Percentiles rank a stretch among this genome's conserved stretches.
Conservation (phyloP, 805 yeast species). For the Pichia deserticola region DNA sequence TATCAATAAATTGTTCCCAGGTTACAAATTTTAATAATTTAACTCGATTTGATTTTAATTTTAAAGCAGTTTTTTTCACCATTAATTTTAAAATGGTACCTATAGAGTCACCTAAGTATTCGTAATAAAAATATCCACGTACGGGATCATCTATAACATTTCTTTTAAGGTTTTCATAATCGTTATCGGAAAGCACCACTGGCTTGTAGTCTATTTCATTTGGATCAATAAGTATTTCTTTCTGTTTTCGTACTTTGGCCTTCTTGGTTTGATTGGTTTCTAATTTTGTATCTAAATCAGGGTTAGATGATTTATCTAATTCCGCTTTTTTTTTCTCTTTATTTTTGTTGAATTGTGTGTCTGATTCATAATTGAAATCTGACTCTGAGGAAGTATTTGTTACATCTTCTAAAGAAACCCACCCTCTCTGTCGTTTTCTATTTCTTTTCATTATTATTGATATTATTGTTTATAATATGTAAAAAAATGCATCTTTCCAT, state of each 20-base stretch:
- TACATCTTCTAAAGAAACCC: no score
- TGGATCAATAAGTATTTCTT: background rate
- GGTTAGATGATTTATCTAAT: no score
- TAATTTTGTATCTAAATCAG: no score
- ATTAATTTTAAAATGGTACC: background rate
- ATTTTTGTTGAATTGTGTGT: no score
- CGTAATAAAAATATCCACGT: conserved; percentile 5
- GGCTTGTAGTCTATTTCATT: background rate
- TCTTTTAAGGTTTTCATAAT: background rate
- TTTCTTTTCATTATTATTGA: no score
- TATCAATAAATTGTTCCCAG: conserved; percentile 1
- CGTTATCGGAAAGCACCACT: background rate
- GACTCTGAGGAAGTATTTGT: no score
- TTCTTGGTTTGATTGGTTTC: no score
- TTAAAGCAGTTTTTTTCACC: background rate
- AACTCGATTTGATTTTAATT: background rate
- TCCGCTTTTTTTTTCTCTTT: no score
- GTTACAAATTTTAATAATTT: background rate
- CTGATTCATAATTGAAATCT: no score
- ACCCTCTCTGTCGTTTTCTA: no score
- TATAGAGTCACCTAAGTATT: conserved; percentile 1
- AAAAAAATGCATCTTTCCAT: no score
- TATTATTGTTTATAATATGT: no score
- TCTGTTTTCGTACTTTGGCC: background rate
- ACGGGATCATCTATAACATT: conserved; percentile 3